phyloP scores from a whole-genome alignment of 331 rosid genomes.

The Malus hybrid region DNA sequence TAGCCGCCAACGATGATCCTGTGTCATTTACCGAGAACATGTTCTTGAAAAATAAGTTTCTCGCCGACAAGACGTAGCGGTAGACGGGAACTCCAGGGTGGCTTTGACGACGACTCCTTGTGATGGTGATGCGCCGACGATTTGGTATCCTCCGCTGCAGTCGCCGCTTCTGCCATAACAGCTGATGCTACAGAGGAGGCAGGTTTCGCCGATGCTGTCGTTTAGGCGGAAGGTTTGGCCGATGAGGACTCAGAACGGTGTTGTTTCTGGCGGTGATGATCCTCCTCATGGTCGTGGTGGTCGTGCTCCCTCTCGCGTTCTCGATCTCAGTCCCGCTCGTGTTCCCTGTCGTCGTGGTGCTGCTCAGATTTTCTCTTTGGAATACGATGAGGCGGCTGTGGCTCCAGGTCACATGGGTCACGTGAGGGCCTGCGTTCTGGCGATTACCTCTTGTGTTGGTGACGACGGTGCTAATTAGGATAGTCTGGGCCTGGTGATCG shows the following conservation, averaged over 20 bases:
- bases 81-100: conserved; percentile 35
- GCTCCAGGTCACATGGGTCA: conserved; percentile 29
- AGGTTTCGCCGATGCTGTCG: conserved; percentile 16
- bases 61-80: conserved; percentile 44
- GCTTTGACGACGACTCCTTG: not conserved
- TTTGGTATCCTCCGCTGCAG: conserved; percentile 16
- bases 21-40: conserved; percentile 13
- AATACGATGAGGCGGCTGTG: conserved; percentile 40
- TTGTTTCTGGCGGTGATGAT: conserved; percentile 39
- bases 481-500: conserved; percentile 30
- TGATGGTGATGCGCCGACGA: too few relatives aligned
- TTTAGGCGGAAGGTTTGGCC: conserved; percentile 35
- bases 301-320: conserved; percentile 27
- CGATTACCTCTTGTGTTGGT: conserved; percentile 45
- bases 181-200: conserved; percentile 19
- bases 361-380: conserved; percentile 67
- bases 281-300: not conserved
- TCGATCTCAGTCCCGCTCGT: conserved; percentile 1
- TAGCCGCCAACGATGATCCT: too few relatives aligned
- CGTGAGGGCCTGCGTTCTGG: conserved; percentile 35
- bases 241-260: conserved; percentile 66
- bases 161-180: not conserved
- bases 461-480: conserved; percentile 24
- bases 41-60: conserved; percentile 36
- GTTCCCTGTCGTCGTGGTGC: conserved; percentile 30